Evolutionary conservation across 805 yeast species (phyloP).

Genomic region (Teunomyces panamensis): DNA sequence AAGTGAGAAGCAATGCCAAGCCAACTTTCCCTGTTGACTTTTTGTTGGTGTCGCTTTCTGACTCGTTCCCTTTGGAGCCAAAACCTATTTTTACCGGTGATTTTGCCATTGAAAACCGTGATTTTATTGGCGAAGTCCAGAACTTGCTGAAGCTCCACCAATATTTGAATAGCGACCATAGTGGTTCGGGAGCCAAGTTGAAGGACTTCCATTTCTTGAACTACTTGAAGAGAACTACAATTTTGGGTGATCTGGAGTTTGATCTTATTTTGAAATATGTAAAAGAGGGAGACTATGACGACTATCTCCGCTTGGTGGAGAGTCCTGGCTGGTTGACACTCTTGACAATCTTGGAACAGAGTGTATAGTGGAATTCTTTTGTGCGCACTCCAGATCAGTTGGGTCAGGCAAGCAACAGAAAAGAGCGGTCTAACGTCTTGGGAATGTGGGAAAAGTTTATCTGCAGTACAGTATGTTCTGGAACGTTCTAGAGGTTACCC

Average conservation of each 20-base stretch:
- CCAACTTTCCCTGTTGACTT: conserved; percentile 29
- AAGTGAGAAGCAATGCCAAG: conserved; percentile 68
- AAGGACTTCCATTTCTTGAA: conserved; percentile 78
- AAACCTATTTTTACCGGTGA: conserved; percentile 47
- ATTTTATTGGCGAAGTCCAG: conserved; percentile 69
- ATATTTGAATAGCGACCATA: conserved; percentile 41
- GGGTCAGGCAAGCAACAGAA: not conserved
- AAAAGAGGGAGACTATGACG: conserved; percentile 36
- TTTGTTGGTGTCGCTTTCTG: conserved; percentile 80
- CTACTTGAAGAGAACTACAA: conserved; percentile 54
- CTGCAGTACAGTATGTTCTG: conserved; percentile 1
- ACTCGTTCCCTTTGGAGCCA: conserved; percentile 80
- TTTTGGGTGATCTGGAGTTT: conserved; percentile 58
- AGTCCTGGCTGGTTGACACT: conserved; percentile 83
- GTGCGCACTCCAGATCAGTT: not conserved
- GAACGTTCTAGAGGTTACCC: conserved; percentile 4
- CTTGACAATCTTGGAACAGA: conserved; percentile 47
- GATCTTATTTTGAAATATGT: conserved; percentile 49
- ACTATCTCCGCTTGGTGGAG: conserved; percentile 52
- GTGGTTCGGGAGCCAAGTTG: conserved; percentile 29
- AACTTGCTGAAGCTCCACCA: conserved; percentile 54
- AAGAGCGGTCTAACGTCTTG: too few relatives aligned
- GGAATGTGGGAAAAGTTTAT: not conserved
- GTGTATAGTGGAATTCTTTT: conserved; percentile 11
- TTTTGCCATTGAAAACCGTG: conserved; percentile 82